Percentiles rank a stretch among this genome's conserved stretches.
phyloP scores from a whole-genome alignment of 108 stramenopile species.

The Hondaea fermentalgiana region DNA sequence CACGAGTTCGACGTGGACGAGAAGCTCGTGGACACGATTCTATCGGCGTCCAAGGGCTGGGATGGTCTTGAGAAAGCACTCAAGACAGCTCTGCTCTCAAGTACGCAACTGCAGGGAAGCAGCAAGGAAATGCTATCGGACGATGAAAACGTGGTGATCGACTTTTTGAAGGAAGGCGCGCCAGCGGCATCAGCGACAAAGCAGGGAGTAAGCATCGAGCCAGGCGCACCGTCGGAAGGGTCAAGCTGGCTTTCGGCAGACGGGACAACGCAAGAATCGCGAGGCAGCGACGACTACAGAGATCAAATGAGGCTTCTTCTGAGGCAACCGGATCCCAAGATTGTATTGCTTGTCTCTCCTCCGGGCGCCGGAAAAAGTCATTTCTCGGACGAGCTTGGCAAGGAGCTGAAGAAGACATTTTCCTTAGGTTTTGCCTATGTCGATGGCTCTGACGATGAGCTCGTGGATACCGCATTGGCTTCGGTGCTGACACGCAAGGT shows the following conservation, averaged over 20 bases:
- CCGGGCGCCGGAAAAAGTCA: slow-evolving; percentile 5
- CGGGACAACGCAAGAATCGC: not conserved
- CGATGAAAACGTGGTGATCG: not conserved
- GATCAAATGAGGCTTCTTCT: not conserved
- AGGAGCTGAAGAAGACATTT: not conserved
- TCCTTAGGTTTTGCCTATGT: not conserved
- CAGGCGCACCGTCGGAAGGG: not conserved
- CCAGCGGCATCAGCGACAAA: not conserved
- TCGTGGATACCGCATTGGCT: slow-evolving; percentile 1
- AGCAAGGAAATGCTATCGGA: not conserved
- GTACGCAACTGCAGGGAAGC: not conserved
- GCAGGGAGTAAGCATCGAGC: not conserved
- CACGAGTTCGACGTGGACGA: slow-evolving; percentile 3
- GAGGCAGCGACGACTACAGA: not conserved
- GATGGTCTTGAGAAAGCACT: not conserved
- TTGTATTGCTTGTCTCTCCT: not conserved
- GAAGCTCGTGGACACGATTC: not conserved
- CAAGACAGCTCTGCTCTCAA: not conserved
- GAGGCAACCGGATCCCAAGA: not conserved
- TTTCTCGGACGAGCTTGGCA: slow-evolving; percentile 16
- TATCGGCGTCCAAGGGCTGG: not conserved
- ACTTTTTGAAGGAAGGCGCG: not conserved
- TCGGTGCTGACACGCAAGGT: slow-evolving; percentile 17
- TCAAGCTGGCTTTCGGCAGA: not conserved
- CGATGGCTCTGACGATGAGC: slow-evolving; percentile 16